Base-by-base conservation (phyloP, 176 grass and related monocot genomes). In the Phragmites australis region DNA sequence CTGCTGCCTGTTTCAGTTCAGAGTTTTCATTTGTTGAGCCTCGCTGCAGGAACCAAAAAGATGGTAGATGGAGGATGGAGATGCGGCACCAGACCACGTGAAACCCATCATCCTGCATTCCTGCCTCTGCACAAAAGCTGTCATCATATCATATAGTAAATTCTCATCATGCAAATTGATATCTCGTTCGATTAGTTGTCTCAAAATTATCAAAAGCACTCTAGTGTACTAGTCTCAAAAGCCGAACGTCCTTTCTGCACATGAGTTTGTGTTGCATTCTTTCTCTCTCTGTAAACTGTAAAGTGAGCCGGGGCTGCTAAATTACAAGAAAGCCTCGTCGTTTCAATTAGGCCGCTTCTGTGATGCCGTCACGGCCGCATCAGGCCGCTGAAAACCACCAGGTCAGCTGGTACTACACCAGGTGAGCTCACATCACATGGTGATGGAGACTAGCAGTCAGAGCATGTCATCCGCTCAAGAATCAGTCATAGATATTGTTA, bases 71-170 rank as follows among this genome's bases (percentile, higher is more conserved):
- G n/a, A n/a, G n/a, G n/a, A n/a, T n/a, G n/a, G n/a, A n/a, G 13
- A 60, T 14, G 23, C 22, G 11, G 59, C 59, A 63, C 12, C 34
- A 5, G 34, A 37, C 34, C 80, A 82, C 68, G 79, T 72, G 67
- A 82, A 82, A 26, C n/a, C 54, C 72, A 70, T 57, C 64, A 57
- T 21, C 64, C 63, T 37, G 34, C n/a, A 37, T 37, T 37, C 34
- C 34, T 55, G 63, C 78, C 21, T 30, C 70, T 46, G 25, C 29
- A 5, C 61, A 25, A 58, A 83, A 83, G 47, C 11, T 46, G 81
- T 51, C 50, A 63, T 16, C 70, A 37, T 72, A 9, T 26, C 40
- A 47, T 27, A 39, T 17, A 1, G 1, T 30, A 32, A 8, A 32
- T n/a, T n/a, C 34, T 37, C 5, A 37, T 37, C 34, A 37, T 37